Evolutionary conservation across 495 filamentous ascomycete species (phyloP).

Genomic region (Xylaria cubensis): DNA sequence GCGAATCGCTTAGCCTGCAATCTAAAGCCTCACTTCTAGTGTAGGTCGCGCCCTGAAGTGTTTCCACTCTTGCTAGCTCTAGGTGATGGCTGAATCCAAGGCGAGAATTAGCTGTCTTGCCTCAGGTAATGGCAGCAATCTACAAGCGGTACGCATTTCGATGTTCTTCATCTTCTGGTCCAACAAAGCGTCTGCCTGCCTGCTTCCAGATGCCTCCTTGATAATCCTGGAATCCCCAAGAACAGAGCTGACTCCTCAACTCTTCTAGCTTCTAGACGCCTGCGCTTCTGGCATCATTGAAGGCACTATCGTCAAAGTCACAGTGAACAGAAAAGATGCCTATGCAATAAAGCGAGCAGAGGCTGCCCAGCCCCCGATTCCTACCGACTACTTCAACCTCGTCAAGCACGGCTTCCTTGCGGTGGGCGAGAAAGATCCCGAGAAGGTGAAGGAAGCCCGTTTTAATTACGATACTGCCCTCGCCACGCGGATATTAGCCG

Average conservation of each 20-base stretch:
- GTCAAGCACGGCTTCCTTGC: conserved; percentile 63
- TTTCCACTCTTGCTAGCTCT: not conserved
- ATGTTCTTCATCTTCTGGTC: not conserved
- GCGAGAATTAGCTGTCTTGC: conserved; percentile 40
- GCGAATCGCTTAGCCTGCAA: conserved; percentile 8
- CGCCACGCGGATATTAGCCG: conserved; percentile 71
- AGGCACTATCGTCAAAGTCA: conserved; percentile 73
- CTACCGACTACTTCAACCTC: conserved; percentile 87
- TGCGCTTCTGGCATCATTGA: conserved; percentile 62
- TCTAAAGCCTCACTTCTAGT: not conserved
- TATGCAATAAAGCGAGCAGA: conserved; percentile 78
- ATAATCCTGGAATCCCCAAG: not conserved
- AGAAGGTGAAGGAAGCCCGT: conserved; percentile 66
- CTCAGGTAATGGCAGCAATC: conserved; percentile 84
- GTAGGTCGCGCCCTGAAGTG: not conserved
- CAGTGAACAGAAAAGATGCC: conserved; percentile 83
- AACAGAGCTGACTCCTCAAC: not conserved
- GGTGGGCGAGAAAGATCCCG: conserved; percentile 57
- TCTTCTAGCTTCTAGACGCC: conserved; percentile 71
- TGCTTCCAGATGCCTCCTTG: not conserved
- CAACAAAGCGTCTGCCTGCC: not conserved
- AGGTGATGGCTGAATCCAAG: conserved; percentile 42
- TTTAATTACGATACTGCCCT: conserved; percentile 82
- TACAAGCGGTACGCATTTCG: conserved; percentile 65
- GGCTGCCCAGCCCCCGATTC: conserved; percentile 64